Base-by-base conservation (phyloP, 129 eudicot species). In the Chrysanthemum seticuspe region DNA sequence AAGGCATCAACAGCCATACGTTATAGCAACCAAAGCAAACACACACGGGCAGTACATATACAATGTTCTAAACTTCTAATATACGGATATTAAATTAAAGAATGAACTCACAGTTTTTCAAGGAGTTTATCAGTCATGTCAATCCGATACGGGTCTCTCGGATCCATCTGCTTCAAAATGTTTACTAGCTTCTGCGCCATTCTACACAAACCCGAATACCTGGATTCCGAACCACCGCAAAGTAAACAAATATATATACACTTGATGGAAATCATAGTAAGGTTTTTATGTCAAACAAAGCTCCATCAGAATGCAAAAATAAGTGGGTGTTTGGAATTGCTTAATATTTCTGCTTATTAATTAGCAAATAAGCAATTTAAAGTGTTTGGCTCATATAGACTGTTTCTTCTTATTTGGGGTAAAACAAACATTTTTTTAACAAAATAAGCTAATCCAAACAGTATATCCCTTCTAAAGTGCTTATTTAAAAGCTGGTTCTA, bases 161-260 rank as follows among this genome's bases (percentile, higher is more conserved):
- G 72, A 62, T 94, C 93, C 99, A 90, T 87, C 89, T 94, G 99
- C 57, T 94, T 94, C 83, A 94, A 58, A 50, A 86, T 94, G 83
- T 90, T 86, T 55, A 94, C 99, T 18, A 90, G 76, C 71, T 94
- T 90, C 78, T 90, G 97, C 67, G 82, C 78, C 92, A 78, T 90
- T 78, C 91, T 90, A 78, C 97, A 88, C 79, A 95, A 54, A 49
- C 86, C 68, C 58, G 88, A 81, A 62, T 95, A 95, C 97, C 99
- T 95, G 62, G 13, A 52, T 53, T 27, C 48, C 2, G 34, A 6
- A 19, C 51, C 29, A 45, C 12, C 47, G 31, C 56, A 74, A 45
- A 79, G 58, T 71, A 51, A 36, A 10, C 31, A 18, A 44, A 27
- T 29, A 47, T 2, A 10, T 3, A 47, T 13, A 9, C 23, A 13